Conservation (phyloP, 116 monocot genomes). For the Phalaenopsis hybrid region DNA sequence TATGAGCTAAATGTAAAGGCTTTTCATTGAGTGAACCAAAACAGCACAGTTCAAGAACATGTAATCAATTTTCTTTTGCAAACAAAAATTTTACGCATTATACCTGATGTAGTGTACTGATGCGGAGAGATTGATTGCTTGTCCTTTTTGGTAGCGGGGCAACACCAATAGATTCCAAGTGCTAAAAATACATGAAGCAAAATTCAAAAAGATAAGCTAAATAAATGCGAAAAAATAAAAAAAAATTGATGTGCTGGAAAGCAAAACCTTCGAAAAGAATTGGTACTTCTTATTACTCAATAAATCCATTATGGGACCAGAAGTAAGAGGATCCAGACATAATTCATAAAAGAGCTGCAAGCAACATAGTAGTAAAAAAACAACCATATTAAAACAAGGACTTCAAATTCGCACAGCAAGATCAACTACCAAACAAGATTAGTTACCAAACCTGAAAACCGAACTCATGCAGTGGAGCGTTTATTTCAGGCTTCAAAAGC, state of each 20-base stretch:
- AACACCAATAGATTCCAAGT: conserved; percentile 52
- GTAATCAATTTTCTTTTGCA: not conserved
- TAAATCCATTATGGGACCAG: conserved; percentile 68
- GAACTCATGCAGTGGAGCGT: conserved; percentile 78
- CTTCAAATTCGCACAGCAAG: not conserved
- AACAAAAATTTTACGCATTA: not conserved
- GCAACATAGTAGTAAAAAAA: not conserved
- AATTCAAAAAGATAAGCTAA: conserved; percentile 7
- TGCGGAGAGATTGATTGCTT: conserved; percentile 66
- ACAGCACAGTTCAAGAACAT: not conserved
- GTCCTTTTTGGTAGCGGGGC: conserved; percentile 82
- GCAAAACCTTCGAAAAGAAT: conserved; percentile 68
- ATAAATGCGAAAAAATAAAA: not conserved
- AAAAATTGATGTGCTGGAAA: conserved; percentile 1
- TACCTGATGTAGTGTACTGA: conserved; percentile 96
- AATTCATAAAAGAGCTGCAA: conserved; percentile 91
- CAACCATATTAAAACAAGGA: not conserved
- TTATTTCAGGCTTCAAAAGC: conserved; percentile 65
- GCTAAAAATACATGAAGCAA: conserved; percentile 30
- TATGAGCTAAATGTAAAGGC: not conserved
- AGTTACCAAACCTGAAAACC: conserved; percentile 68
- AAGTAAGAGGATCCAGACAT: conserved; percentile 68
- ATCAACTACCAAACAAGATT: conserved; percentile 5
- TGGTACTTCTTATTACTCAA: conserved; percentile 72
- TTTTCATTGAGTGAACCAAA: not conserved